Conservation (phyloP, 257 asterid genomes). For the Pogostemon cablin region DNA sequence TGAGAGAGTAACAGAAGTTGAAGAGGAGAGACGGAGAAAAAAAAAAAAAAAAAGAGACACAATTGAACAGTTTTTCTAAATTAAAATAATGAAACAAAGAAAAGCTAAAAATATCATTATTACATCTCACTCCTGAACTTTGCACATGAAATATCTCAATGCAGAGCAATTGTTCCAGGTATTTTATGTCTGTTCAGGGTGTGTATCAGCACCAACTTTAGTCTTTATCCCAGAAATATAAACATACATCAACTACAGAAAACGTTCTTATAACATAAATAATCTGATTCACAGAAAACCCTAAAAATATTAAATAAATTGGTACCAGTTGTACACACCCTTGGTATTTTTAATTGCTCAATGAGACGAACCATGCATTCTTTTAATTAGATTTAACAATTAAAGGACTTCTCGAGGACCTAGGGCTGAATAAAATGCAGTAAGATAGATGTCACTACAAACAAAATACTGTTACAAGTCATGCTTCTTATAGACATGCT, state of each 20-base stretch:
- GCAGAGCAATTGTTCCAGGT: not conserved
- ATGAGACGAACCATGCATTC: not conserved
- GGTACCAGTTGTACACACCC: conserved; percentile 12
- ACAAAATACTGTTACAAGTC: conserved; percentile 1
- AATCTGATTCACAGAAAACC: conserved; percentile 8
- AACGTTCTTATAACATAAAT: conserved; percentile 5
- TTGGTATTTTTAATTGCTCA: not conserved
- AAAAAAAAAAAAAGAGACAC: not conserved
- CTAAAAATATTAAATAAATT: not conserved
- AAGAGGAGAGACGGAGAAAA: not conserved
- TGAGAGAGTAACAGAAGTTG: not conserved
- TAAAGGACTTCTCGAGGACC: not conserved
- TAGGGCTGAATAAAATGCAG: not conserved
- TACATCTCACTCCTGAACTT: not conserved
- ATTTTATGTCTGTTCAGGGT: not conserved
- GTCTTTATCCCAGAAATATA: not conserved
- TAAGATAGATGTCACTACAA: not conserved
- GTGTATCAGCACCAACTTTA: not conserved
- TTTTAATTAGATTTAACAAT: not conserved
- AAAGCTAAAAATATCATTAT: not conserved
- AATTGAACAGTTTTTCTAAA: not conserved
- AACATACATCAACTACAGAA: not conserved
- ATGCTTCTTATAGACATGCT: conserved; percentile 4
- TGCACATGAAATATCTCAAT: conserved; percentile 3
- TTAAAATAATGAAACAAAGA: conserved; percentile 3